Evolutionary conservation across 208 protist species (phyloP).

Genomic region (Naegleria lovaniensis): DNA sequence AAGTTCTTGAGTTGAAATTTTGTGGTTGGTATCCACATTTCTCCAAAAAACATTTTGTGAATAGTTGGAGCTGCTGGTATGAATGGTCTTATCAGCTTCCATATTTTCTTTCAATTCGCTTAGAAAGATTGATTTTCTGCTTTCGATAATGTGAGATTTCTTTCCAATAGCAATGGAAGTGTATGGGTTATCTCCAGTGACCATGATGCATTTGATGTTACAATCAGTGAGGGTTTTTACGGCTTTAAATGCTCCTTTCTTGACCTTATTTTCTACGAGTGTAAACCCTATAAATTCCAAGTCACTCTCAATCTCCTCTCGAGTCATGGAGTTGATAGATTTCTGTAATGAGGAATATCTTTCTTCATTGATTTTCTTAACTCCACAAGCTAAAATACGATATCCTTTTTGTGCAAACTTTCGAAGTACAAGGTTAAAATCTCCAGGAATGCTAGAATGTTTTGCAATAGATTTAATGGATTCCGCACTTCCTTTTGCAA

Average conservation of each 20-base stretch:
- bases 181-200: background rate
- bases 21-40: background rate
- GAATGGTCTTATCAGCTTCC: too few species aligned
- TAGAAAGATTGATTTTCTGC: background rate
- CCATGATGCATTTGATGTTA: conserved; percentile 32
- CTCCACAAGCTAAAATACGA: conserved; percentile 49
- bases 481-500: conserved; percentile 58
- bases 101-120: background rate
- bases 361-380: background rate
- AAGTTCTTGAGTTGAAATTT: background rate
- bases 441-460: conserved; percentile 42
- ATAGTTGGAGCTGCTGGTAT: background rate
- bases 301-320: conserved; percentile 45
- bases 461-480: conserved; percentile 48
- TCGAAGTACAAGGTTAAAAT: conserved; percentile 38
- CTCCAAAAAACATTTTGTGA: background rate
- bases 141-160: background rate
- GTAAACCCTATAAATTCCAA: conserved; percentile 57
- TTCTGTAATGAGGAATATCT: background rate
- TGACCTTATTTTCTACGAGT: conserved; percentile 59
- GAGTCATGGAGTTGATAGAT: conserved; percentile 2
- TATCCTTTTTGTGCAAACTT: conserved; percentile 49
- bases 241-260: conserved; percentile 40
- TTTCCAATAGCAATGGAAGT: background rate
- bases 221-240: conserved; percentile 43